These are phyloP conservation scores for Claviceps paspali DNA, from an alignment of 2,329 filamentous ascomycete species.

Conservation along the genomic window DNA sequence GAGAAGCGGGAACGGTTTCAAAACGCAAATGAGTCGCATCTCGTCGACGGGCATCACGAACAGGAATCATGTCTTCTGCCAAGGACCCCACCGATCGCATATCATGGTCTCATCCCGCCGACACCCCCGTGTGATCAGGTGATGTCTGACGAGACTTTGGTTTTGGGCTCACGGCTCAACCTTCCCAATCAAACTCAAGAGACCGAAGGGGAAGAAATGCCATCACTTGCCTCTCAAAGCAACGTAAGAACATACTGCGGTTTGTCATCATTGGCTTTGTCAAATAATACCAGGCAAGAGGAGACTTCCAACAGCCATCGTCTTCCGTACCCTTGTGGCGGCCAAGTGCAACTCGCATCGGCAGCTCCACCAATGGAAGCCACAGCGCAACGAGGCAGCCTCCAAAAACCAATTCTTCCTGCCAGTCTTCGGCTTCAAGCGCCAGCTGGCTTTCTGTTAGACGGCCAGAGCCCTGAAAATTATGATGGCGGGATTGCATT, in stretches of 20 bases:
- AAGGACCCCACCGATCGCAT: constrained; percentile 16
- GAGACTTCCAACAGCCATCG: not conserved
- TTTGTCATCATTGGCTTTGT: not conserved
- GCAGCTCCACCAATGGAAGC: not conserved
- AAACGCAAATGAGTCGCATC: not conserved
- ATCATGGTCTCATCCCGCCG: constrained; percentile 18
- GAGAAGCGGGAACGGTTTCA: constrained; percentile 9
- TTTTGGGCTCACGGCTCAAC: not conserved
- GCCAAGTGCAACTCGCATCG: not conserved
- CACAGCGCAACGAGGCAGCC: not conserved
- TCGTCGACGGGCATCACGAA: constrained; percentile 5
- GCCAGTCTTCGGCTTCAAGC: not conserved
- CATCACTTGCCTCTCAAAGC: not conserved
- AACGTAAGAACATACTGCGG: not conserved
- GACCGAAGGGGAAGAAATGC: not conserved
- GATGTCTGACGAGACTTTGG: constrained; percentile 7
- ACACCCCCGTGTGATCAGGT: constrained; percentile 9
- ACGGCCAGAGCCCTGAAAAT: not conserved
- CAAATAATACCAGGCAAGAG: not conserved
- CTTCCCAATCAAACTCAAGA: not conserved
- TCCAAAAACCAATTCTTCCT: too few species aligned
- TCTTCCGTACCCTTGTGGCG: not conserved
- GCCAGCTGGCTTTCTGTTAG: not conserved
- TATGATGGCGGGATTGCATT: constrained; percentile 8
- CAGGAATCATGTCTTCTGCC: constrained; percentile 8